These are phyloP conservation scores for Arxiozyma bovina DNA, from an alignment of 1,139 yeast species.

Conservation along the genomic window DNA sequence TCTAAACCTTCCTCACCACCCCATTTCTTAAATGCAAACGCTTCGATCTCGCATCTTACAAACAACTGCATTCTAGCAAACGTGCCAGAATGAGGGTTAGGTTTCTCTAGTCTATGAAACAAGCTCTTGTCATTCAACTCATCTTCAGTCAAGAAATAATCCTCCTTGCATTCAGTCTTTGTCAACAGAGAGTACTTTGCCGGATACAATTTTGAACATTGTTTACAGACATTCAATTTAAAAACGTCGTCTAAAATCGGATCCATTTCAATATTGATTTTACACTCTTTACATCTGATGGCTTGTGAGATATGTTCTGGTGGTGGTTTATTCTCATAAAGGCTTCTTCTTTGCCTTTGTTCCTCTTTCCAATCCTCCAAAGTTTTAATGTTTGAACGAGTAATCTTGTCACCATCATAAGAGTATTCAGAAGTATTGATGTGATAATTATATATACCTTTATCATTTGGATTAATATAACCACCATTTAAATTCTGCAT, in stretches of 20 bases:
- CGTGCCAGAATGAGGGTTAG: conserved; percentile 86
- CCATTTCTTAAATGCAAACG: conserved; percentile 90
- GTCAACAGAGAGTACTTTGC: conserved; percentile 87
- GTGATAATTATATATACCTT: not conserved
- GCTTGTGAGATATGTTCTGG: conserved; percentile 63
- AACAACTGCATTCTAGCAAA: conserved; percentile 90
- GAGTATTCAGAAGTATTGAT: conserved; percentile 6
- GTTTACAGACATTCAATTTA: conserved; percentile 65
- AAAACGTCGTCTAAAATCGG: conserved; percentile 61
- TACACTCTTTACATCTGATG: conserved; percentile 78
- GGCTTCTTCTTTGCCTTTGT: conserved; percentile 36
- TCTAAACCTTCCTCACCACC: conserved; percentile 84
- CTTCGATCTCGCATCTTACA: conserved; percentile 82
- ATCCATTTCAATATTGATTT: conserved; percentile 65
- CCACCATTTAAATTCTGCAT: conserved; percentile 89
- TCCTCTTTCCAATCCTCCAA: conserved; percentile 74
- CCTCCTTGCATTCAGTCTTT: conserved; percentile 91
- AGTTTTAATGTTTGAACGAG: conserved; percentile 34
- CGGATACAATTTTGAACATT: conserved; percentile 62
- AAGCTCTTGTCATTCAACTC: conserved; percentile 66
- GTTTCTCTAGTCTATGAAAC: conserved; percentile 73
- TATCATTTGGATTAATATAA: conserved; percentile 47
- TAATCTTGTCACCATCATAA: conserved; percentile 12
- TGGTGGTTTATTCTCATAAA: conserved; percentile 50
- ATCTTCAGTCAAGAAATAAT: conserved; percentile 85